These are phyloP conservation scores for Phytophthora sp. DNA, from an alignment of 352 stramenopile genomes.

Conservation along the genomic window DNA sequence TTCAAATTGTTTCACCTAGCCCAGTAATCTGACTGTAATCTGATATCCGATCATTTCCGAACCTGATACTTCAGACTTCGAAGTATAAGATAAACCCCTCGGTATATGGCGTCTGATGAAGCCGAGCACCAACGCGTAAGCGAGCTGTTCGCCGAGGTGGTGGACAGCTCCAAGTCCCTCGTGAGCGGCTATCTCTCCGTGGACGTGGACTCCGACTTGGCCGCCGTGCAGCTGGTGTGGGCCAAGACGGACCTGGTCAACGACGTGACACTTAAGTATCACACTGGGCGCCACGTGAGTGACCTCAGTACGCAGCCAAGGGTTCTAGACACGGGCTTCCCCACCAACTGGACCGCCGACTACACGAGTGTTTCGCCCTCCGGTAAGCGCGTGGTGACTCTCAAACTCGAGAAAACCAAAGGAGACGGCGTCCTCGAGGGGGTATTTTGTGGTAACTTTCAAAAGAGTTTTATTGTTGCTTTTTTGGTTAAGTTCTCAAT, in stretches of 20 bases:
- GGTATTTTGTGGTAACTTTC: slow-evolving; percentile 48
- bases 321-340: slow-evolving; percentile 47
- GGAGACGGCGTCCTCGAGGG: slow-evolving; percentile 40
- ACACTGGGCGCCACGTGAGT: slow-evolving; percentile 57
- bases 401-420: slow-evolving; percentile 63
- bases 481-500: not conserved
- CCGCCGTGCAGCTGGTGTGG: slow-evolving; percentile 65
- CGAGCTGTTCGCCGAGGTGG: slow-evolving; percentile 55
- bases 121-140: slow-evolving; percentile 42
- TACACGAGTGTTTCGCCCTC: slow-evolving; percentile 67
- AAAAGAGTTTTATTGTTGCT: not conserved
- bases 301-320: slow-evolving; percentile 24
- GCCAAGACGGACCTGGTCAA: slow-evolving; percentile 66
- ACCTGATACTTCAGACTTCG: no score
- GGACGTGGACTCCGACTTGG: slow-evolving; percentile 22
- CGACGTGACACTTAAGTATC: slow-evolving; percentile 59
- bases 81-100: no score
- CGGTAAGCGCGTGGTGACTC: slow-evolving; percentile 52
- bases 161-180: slow-evolving; percentile 58
- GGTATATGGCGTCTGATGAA: slow-evolving; percentile 12
- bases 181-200: slow-evolving; percentile 47
- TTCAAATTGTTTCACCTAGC: no score
- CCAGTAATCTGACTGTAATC: no score
- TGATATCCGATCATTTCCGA: no score
- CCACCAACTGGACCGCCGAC: slow-evolving; percentile 44